A percentile compares a stretch with the other conserved stretches of the same genome.
Evolutionary conservation across 202 grass and related monocot species (phyloP).

Genomic region (Cymbopogon flexuosus): DNA sequence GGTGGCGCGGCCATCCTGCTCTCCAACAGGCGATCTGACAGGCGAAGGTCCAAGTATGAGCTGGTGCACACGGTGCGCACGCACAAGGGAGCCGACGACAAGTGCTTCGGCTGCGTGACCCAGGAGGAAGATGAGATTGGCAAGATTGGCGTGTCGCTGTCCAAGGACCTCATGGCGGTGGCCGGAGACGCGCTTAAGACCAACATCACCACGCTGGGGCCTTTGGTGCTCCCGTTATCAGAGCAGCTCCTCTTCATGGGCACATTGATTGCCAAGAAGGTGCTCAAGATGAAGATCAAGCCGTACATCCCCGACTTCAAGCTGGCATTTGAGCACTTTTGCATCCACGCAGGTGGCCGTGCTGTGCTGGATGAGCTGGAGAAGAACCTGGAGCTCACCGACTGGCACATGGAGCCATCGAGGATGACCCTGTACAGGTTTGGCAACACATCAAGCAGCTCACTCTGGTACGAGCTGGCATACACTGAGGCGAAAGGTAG

Average conservation of each 20-base stretch:
- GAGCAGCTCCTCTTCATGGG: conserved; percentile 89
- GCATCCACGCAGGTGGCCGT: conserved; percentile 89
- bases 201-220: conserved; percentile 92
- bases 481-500: conserved; percentile 84
- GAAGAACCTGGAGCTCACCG: conserved; percentile 85
- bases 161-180: conserved; percentile 94
- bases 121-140: conserved; percentile 76
- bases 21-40: conserved; percentile 54
- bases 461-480: conserved; percentile 90
- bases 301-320: conserved; percentile 98
- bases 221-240: conserved; percentile 75
- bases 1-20: conserved; percentile 93
- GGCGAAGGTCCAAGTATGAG: conserved; percentile 77
- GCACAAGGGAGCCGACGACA: conserved; percentile 86
- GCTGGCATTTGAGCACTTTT: conserved; percentile 93
- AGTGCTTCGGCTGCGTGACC: conserved; percentile 80
- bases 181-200: conserved; percentile 96
- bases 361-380: conserved; percentile 92
- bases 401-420: conserved; percentile 99
- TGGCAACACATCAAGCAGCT: conserved; percentile 93
- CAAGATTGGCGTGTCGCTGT: conserved; percentile 89
- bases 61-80: conserved; percentile 91
- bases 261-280: conserved; percentile 73
- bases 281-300: conserved; percentile 87
- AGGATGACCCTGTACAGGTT: conserved; percentile 93